Base-by-base conservation (phyloP, 768 basidiomycete species). In the Dendrothele bispora region DNA sequence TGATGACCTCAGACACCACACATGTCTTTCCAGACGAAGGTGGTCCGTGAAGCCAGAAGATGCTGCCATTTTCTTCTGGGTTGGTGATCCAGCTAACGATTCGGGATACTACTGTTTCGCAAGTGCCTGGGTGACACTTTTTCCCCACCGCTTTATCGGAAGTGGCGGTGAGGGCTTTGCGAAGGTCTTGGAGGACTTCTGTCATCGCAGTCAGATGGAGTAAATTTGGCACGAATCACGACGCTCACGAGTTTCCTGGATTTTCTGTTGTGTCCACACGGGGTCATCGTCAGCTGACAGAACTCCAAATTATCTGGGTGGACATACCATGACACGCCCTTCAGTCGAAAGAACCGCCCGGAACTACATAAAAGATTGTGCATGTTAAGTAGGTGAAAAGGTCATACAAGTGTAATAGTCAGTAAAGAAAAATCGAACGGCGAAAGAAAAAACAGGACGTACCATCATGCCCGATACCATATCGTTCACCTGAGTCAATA, bases 31-130 rank as follows among this genome's bases (percentile, higher is more conserved):
- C 39, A 8, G 39, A 39, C n/a, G 39, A 15, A 39, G 39, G 39
- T 11, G 39, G 39, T 15, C 39, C 39, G n/a, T 39, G 15, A 25
- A 39, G 39, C 39, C 39, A 39, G n/a, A 18, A 39, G 7, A 39
- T 39, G n/a, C 4, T 20, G 1, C 18, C 21, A 15, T 14, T 21
- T 15, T 39, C 39, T 2, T 21, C 26, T 22, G n/a, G n/a, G n/a
- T 39, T 22, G 21, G 21, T 20, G 14, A 20, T n/a, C n/a, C n/a
- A n/a, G n/a, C n/a, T n/a, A n/a, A n/a, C n/a, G n/a, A n/a, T n/a
- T n/a, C n/a, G n/a, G n/a, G 2, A 63, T 55, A 12, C 54, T 55
- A 41, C 69, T 65, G 2, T 39, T 11, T 15, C 20, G 24, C 40
- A 18, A 24, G 24, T 42, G 24, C 25, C 39, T 24, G 25, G 40